phyloP scores from a whole-genome alignment of 2,329 filamentous ascomycete species.

The Pseudonectria buxi region DNA sequence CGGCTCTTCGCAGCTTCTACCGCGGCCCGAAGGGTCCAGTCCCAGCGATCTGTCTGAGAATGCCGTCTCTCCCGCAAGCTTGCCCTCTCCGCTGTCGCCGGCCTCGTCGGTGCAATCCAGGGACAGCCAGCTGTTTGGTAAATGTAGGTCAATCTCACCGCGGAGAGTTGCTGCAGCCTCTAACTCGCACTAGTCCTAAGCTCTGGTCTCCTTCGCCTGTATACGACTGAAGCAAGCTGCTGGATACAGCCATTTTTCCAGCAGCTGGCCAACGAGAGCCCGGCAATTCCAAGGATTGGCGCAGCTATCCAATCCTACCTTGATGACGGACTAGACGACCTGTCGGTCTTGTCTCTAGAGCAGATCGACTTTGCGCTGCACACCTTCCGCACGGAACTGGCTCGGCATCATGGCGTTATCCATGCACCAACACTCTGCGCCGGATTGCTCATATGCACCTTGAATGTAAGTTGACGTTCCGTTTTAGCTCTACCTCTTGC shows the following conservation, averaged over 20 bases:
- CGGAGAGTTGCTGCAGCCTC: neutral
- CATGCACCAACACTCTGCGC: constrained; percentile 14
- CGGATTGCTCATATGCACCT: constrained; percentile 14
- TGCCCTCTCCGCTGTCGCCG: constrained; percentile 7
- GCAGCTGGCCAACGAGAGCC: constrained; percentile 18
- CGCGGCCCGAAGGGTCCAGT: constrained; percentile 2
- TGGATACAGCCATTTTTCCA: constrained; percentile 18
- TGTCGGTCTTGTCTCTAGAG: constrained; percentile 18
- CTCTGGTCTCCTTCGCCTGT: constrained; percentile 13
- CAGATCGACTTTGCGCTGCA: constrained; percentile 14
- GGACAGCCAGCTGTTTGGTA: constrained; percentile 13
- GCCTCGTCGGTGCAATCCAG: constrained; percentile 1
- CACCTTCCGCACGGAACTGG: constrained; percentile 16
- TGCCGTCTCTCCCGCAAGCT: constrained; percentile 7
- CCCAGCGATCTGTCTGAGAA: constrained; percentile 3
- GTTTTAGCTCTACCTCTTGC: neutral
- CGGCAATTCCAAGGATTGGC: constrained; percentile 12
- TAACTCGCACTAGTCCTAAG: constrained; percentile 12
- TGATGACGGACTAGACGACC: constrained; percentile 9
- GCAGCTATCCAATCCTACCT: constrained; percentile 17
- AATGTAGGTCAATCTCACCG: constrained; percentile 5
- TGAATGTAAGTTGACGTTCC: constrained; percentile 12
- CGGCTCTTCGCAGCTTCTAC: neutral
- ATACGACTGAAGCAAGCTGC: constrained; percentile 14
- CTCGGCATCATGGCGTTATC: constrained; percentile 10